A percentile compares a stretch with the other conserved stretches of the same genome.
These are phyloP conservation scores for Myrmaecium sp. DNA, from an alignment of 2,329 filamentous ascomycete genomes.

Conservation along the genomic window DNA sequence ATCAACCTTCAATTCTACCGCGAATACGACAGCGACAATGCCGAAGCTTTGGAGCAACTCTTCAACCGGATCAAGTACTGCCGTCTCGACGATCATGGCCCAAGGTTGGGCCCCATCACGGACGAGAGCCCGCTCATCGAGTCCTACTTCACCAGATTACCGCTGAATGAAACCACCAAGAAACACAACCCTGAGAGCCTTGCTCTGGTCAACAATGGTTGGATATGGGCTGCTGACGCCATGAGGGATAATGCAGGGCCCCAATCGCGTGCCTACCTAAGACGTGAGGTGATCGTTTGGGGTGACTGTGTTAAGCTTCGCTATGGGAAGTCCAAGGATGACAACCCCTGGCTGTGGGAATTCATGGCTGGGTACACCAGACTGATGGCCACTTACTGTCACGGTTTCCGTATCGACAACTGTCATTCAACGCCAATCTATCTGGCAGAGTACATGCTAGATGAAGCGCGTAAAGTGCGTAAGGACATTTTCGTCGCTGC, in stretches of 20 bases:
- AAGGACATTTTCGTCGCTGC: slow-evolving; percentile 85
- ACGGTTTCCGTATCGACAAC: slow-evolving; percentile 92
- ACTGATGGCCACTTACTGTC: slow-evolving; percentile 86
- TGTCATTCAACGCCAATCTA: slow-evolving; percentile 91
- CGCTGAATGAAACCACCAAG: slow-evolving; percentile 58
- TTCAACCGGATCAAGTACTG: slow-evolving; percentile 93
- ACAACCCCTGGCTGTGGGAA: slow-evolving; percentile 89
- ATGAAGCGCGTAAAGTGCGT: slow-evolving; percentile 76
- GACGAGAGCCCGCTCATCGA: slow-evolving; percentile 70
- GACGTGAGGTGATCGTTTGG: slow-evolving; percentile 93
- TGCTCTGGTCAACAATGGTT: slow-evolving; percentile 86
- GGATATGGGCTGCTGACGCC: slow-evolving; percentile 96
- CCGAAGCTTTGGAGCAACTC: slow-evolving; percentile 74
- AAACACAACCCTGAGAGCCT: slow-evolving; percentile 61
- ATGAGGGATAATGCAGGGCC: slow-evolving; percentile 86
- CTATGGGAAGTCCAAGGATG: slow-evolving; percentile 63
- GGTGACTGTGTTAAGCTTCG: slow-evolving; percentile 95
- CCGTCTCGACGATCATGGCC: slow-evolving; percentile 80
- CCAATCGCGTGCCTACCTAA: slow-evolving; percentile 79
- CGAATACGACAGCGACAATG: slow-evolving; percentile 75
- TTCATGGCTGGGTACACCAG: slow-evolving; percentile 89
- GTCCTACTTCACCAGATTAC: slow-evolving; percentile 83
- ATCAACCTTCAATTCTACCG: slow-evolving; percentile 79
- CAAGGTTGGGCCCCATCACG: slow-evolving; percentile 66
- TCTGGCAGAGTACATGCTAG: slow-evolving; percentile 86